These are phyloP conservation scores for Aspergillus texensis DNA, from an alignment of 2,329 filamentous ascomycete species.

Conservation along the genomic window DNA sequence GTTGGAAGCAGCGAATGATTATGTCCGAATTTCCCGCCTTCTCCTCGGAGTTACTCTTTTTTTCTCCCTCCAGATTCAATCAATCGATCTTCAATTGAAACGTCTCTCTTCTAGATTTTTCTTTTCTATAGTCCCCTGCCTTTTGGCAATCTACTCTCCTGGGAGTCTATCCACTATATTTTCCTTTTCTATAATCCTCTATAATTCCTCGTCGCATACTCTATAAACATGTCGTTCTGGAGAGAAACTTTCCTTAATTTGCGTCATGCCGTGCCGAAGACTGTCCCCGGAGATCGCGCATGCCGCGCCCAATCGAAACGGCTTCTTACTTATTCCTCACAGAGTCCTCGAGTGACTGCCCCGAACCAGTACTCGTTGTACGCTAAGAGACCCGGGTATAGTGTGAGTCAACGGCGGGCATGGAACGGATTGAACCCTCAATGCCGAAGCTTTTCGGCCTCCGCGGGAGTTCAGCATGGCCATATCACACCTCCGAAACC, in stretches of 20 bases:
- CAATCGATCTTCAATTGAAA: neutral
- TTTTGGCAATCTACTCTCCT: neutral
- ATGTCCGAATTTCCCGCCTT: constrained; percentile 28
- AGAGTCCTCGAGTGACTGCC: constrained; percentile 20
- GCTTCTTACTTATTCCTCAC: constrained; percentile 30
- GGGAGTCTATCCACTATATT: neutral
- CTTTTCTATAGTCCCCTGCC: neutral
- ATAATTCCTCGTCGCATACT: neutral
- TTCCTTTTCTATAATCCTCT: neutral
- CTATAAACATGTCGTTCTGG: constrained; percentile 35
- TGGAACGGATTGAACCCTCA: constrained; percentile 30
- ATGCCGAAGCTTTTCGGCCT: constrained; percentile 66
- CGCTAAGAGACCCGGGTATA: constrained; percentile 14
- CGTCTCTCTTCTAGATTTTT: constrained; percentile 1
- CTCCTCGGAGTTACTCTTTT: constrained; percentile 12
- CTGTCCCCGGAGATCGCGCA: constrained; percentile 59
- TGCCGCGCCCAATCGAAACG: constrained; percentile 32
- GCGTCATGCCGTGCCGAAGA: constrained; percentile 56
- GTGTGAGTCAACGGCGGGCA: constrained; percentile 13
- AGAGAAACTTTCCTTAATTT: constrained; percentile 36
- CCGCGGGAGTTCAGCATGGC: constrained; percentile 66
- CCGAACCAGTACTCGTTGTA: constrained; percentile 17
- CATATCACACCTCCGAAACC: constrained; percentile 82
- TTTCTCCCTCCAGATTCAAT: neutral
- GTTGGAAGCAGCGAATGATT: constrained; percentile 7